Conservation (phyloP, 441 rosid species). For the Populus hybrid region DNA sequence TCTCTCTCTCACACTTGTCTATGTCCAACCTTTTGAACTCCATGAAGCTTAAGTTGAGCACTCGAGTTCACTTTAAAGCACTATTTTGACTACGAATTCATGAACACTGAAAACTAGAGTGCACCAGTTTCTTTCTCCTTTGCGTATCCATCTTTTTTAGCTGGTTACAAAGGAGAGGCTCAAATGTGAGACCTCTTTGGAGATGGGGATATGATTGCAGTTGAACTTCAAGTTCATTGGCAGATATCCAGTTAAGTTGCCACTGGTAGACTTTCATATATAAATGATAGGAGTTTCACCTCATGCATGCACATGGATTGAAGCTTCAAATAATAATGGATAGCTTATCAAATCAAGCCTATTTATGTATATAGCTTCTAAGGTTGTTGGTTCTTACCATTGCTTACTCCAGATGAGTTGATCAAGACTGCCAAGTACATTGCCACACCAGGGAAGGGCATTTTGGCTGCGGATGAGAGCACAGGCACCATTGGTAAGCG, state of each 20-base stretch:
- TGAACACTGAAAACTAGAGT: neutral
- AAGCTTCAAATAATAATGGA: neutral
- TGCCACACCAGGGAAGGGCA: conserved; percentile 92
- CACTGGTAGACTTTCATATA: too few species aligned
- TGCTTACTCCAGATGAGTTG: conserved; percentile 64
- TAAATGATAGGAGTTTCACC: too few species aligned
- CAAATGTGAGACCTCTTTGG: neutral
- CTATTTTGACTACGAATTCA: neutral
- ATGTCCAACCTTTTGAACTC: neutral
- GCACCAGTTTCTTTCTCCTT: neutral
- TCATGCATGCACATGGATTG: neutral
- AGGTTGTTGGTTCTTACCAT: too few species aligned
- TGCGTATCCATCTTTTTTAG: neutral
- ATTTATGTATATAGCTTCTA: neutral
- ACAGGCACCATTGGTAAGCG: conserved; percentile 98
- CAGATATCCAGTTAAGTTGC: too few species aligned
- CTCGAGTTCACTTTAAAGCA: neutral
- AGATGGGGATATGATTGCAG: neutral
- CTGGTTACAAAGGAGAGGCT: neutral
- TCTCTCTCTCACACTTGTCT: neutral
- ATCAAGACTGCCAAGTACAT: conserved; percentile 86
- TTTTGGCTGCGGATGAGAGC: conserved; percentile 95
- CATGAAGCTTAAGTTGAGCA: neutral
- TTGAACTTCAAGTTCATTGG: too few species aligned
- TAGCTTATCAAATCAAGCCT: neutral